Evolutionary conservation across 805 yeast genomes (phyloP), one percentile per base, ranked within the genome.

Genomic region (Saccharomycopsis oosterbeekiorum): DNA sequence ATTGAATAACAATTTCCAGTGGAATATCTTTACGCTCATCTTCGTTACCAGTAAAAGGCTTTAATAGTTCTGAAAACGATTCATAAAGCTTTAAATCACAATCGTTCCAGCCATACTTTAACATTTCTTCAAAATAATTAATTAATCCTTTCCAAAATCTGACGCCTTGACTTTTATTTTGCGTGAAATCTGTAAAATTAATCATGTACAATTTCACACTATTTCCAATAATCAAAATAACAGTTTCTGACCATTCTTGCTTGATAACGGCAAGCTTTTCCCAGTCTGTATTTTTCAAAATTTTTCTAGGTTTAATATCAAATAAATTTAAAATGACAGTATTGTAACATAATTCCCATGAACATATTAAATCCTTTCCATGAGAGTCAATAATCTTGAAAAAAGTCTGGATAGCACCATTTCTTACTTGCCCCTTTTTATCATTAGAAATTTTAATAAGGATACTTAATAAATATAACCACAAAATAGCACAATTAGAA

Each of bases 331-430:
- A 78, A 8, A 92, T 76, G 1, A 89, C 89, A 42, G 86, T 78
- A 37, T 74, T 70, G 67, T 84, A 85, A 2, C 92, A 80, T n/a
- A 84, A 71, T 34, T 78, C 73, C 97, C 97, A 91, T 1, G 82
- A 75, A 0, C 84, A 80, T 47, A 47, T 47, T 26, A 84, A 74
- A 53, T 75, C 74, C 11, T 71, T 68, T 0, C 89, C 86, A 70
- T 87, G 89, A 2, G 92, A 81, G 59, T 88, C 89, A 63, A 88
- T 77, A 36, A 93, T 85, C 65, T 92, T 82, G 73, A 90, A 89
- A 65, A 92, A 84, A 0, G 97, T 93, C 69, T 91, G 96, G 15
- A 90, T 80, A 0, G 97, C 85, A 1, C 97, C 97, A 67, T 90
- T 91, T 64, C 96, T 79, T 0, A 93, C 96, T 67, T 91, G 96